Conservation (phyloP, 2,329 filamentous ascomycete genomes). For the Uncinocarpus reesii region DNA sequence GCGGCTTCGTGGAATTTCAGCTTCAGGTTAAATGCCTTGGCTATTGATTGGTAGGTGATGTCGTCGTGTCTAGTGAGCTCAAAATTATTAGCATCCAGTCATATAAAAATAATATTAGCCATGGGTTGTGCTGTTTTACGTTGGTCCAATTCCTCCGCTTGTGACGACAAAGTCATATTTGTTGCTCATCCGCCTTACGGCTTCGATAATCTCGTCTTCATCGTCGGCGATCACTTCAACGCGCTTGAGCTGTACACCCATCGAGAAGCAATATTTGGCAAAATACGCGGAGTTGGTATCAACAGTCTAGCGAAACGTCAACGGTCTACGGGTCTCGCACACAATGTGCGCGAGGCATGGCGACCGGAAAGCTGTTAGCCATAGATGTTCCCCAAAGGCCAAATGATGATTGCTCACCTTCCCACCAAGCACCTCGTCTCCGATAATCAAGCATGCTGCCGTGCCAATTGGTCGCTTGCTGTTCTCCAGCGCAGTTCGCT, state of each 20-base stretch:
- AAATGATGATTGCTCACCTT: constrained; percentile 53
- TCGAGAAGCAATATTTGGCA: constrained; percentile 55
- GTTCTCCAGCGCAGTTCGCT: constrained; percentile 21
- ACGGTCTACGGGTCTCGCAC: background rate
- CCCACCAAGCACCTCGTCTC: constrained; percentile 90
- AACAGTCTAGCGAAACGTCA: constrained; percentile 42
- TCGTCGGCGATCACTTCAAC: constrained; percentile 91
- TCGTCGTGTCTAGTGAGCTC: constrained; percentile 68
- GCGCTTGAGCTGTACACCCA: constrained; percentile 62
- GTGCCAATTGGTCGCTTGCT: constrained; percentile 61
- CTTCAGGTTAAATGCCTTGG: constrained; percentile 70
- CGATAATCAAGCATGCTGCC: constrained; percentile 86
- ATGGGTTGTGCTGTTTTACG: constrained; percentile 46
- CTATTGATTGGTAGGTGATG: constrained; percentile 91
- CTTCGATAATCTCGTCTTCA: constrained; percentile 79
- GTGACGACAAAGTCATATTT: constrained; percentile 93
- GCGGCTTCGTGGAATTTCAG: constrained; percentile 68
- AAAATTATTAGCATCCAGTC: background rate
- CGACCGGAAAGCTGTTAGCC: background rate
- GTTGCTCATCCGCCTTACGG: constrained; percentile 72
- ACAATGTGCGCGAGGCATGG: background rate
- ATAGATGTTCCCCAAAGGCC: background rate
- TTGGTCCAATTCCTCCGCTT: constrained; percentile 89
- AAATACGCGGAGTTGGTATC: constrained; percentile 58
- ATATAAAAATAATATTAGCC: background rate